Percentiles rank a stretch among this genome's conserved stretches.
Conservation (phyloP, 1,139 yeast species). For the Magnusiomyces tetraspermus region DNA sequence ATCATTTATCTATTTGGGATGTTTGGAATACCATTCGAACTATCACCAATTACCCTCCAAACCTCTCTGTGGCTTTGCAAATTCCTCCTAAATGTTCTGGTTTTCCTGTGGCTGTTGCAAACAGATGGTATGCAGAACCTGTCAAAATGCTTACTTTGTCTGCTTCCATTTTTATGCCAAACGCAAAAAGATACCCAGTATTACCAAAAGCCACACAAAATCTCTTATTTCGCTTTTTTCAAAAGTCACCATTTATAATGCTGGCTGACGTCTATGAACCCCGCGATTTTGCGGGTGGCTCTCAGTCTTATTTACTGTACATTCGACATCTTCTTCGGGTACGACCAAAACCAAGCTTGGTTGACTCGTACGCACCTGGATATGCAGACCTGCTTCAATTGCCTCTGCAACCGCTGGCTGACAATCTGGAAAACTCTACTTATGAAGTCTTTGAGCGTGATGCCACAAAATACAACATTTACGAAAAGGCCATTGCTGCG, state of each 20-base stretch:
- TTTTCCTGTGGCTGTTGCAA: conserved; percentile 40
- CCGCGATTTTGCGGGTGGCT: conserved; percentile 35
- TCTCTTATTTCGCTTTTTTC: conserved; percentile 35
- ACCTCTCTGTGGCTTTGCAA: conserved; percentile 49
- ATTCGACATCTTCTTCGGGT: conserved; percentile 41
- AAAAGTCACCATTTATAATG: conserved; percentile 28
- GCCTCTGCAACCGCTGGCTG: conserved; percentile 65
- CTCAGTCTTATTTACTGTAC: conserved; percentile 42
- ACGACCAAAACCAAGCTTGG: conserved; percentile 27
- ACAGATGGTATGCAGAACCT: conserved; percentile 60
- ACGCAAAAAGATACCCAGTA: conserved; percentile 53
- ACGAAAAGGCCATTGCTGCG: conserved; percentile 52
- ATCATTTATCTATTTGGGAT: conserved; percentile 56
- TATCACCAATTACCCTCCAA: conserved; percentile 42
- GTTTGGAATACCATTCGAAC: conserved; percentile 56
- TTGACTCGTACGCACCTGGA: conserved; percentile 32
- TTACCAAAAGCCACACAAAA: conserved; percentile 46
- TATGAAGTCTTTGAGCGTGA: conserved; percentile 69
- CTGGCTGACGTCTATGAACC: conserved; percentile 27
- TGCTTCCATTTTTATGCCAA: conserved; percentile 44
- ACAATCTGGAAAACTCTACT: conserved; percentile 47
- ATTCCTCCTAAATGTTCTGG: conserved; percentile 35
- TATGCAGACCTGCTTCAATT: conserved; percentile 37
- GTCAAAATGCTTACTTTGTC: conserved; percentile 47
- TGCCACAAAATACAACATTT: conserved; percentile 52